Percentiles rank a stretch among this genome's conserved stretches.
Evolutionary conservation across 1,284 basidiomycete genomes (phyloP).

Genomic region (Tilletia horrida): DNA sequence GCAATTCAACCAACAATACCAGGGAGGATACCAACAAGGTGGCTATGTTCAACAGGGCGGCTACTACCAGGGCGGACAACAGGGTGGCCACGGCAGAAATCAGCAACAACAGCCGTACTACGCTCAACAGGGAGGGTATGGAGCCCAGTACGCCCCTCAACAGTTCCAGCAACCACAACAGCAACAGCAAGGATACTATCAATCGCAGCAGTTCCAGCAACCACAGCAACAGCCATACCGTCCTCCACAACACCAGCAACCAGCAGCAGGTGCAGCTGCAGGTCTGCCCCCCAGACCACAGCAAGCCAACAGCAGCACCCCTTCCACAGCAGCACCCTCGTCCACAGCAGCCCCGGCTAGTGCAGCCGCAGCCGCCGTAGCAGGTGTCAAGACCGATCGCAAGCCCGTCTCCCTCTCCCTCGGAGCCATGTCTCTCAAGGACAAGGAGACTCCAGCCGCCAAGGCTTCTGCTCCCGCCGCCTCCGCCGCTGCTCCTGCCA

Average conservation of each 20-base stretch:
- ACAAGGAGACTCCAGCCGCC: conserved; percentile 4
- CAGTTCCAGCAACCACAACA: conserved; percentile 16
- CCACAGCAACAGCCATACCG: conserved; percentile 5
- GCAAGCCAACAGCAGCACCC: conserved; percentile 11
- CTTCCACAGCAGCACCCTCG: background rate
- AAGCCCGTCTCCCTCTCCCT: conserved; percentile 32
- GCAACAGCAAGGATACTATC: conserved; percentile 23
- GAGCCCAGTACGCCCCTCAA: conserved; percentile 14
- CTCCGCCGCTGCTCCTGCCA: background rate
- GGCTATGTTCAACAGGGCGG: conserved; percentile 31
- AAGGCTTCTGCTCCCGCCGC: background rate
- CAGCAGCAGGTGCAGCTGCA: background rate
- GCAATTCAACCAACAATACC: conserved; percentile 20
- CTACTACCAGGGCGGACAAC: conserved; percentile 4
- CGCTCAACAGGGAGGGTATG: conserved; percentile 20
- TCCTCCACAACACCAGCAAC: background rate
- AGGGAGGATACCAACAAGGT: conserved; percentile 14
- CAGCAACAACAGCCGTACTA: conserved; percentile 13
- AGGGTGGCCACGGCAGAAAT: conserved; percentile 27
- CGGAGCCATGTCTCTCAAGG: conserved; percentile 19
- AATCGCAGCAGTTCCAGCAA: conserved; percentile 15
- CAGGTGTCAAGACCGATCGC: conserved; percentile 16
- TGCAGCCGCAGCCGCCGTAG: background rate
- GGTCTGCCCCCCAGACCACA: conserved; percentile 12
- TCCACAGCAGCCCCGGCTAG: background rate